Evolutionary conservation across 306 rosid species (phyloP).

Genomic region (Mimosa pudica): DNA sequence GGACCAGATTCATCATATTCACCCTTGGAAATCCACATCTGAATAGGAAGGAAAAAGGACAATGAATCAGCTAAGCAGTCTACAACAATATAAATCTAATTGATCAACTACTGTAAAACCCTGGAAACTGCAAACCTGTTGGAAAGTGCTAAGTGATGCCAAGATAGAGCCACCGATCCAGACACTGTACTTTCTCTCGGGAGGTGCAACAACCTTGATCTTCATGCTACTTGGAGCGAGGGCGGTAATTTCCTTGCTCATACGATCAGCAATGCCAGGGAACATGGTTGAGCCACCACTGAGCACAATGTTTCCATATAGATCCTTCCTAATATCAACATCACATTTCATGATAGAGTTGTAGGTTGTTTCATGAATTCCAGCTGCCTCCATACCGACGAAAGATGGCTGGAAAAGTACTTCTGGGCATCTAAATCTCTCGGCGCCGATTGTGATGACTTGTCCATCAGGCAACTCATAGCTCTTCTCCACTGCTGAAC

Average conservation of each 20-base stretch:
- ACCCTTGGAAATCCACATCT: conserved; percentile 60
- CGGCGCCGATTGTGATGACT: conserved; percentile 58
- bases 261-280: conserved; percentile 60
- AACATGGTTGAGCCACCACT: conserved; percentile 62
- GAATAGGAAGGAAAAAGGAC: conserved; percentile 7
- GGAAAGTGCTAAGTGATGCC: conserved; percentile 59
- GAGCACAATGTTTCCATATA: conserved; percentile 53
- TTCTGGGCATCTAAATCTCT: conserved; percentile 64
- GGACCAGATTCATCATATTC: conserved; percentile 61
- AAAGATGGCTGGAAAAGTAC: conserved; percentile 60
- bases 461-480: conserved; percentile 60
- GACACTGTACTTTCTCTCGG: conserved; percentile 59
- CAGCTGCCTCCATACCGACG: conserved; percentile 58
- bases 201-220: conserved; percentile 60
- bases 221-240: conserved; percentile 65
- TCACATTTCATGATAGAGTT: conserved; percentile 62
- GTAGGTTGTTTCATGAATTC: conserved; percentile 58
- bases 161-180: conserved; percentile 65
- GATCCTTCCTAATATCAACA: conserved; percentile 60
- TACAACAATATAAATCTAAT: background rate
- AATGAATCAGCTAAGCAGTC: background rate
- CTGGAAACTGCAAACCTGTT: conserved; percentile 40
- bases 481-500: conserved; percentile 55
- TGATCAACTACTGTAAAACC: background rate
- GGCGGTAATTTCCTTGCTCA: conserved; percentile 62